Evolutionary conservation across 345 rosid genomes (phyloP), one percentile per base, ranked within the genome.

Genomic region (Stellera chamaejasme): DNA sequence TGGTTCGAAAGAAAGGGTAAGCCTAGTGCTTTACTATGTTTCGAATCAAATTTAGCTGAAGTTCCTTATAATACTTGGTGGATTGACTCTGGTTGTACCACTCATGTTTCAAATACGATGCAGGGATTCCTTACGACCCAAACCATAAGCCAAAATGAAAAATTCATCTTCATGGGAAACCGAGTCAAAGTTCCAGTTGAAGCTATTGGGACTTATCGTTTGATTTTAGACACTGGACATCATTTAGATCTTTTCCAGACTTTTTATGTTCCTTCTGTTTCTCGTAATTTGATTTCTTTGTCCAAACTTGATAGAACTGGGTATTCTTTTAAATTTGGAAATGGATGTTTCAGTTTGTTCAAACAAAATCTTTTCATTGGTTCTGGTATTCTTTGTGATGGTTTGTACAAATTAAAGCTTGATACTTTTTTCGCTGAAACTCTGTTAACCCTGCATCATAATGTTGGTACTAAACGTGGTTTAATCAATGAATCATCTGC

Each of bases 1-100:
- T 59, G 23, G 66, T 44, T 64, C n/a, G 28, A 51, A 65, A 60
- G 46, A 11, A 63, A 66, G 45, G 13, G 58, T 61, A 64, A 58
- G 23, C 6, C 50, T 57, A 12, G 26, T 61, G 11, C 47, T 61
- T 66, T 43, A 5, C 28, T 66, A 55, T 19, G 23, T 19, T 19
- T 19, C 23, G 1, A 19, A 19, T 19, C 23, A 19, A 19, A 19
- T 19, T 19, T 19, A 19, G 23, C 23, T 19, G 23, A 19, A 19
- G 23, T 19, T 19, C 23, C 23, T 19, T 1, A 19, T 19, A 19
- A 19, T 19, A 19, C 23, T 19, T 19, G 23, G 23, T 19, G 23
- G 23, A 19, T 19, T 19, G 23, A 19, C 1, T 19, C 23, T 19
- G 23, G 23, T 19, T 19, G 23, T 19, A 19, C 23, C 23, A 19